Evolutionary conservation across 164 flowering plant species (phyloP), one percentile per base, ranked within the genome.

Genomic region (Amborella trichopoda): DNA sequence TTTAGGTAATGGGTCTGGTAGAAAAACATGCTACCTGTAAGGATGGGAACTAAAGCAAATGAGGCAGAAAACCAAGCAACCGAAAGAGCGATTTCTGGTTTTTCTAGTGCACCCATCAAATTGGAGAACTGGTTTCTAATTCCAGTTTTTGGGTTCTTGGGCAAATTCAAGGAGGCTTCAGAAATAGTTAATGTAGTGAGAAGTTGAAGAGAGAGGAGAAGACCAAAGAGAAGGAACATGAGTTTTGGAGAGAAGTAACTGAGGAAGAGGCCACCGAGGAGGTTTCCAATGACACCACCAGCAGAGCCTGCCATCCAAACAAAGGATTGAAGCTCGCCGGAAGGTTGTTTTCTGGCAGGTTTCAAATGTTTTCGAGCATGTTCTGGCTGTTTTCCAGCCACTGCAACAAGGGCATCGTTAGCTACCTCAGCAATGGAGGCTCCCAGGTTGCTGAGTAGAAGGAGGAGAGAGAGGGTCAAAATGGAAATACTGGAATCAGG

Each of bases 321-420:
- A 63, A 80, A 88, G 21, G 99, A 84, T 56, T 76, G 96, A 10
- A 93, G 84, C 62, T 71, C 79, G 5, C 89, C 88, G 3, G 63
- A 36, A 3, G 76, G 62, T 9, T 93, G 66, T 30, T 57, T 68
- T 37, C 66, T 65, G 2, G 73, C 28, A 4, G 70, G n/a, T n/a
- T n/a, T n/a, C n/a, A n/a, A n/a, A n/a, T 30, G 34, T 30, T 30
- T 30, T 30, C 12, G 34, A 20, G 44, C 19, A 17, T n/a, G 19
- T 6, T 36, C 16, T 28, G 62, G 56, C 33, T 66, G 76, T 53
- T 81, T 84, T 21, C 80, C 82, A 0, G 62, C 30, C 60, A 88
- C 99, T n/a, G 97, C 95, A 12, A 88, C 99, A 18, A 93, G 65
- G 42, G 99, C 99, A 53, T 93, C 99, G 51, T 85, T 83, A 9